Evolutionary conservation across 345 rosid genomes (phyloP), one percentile per base, ranked within the genome.

Genomic region (Gossypium anomalum): DNA sequence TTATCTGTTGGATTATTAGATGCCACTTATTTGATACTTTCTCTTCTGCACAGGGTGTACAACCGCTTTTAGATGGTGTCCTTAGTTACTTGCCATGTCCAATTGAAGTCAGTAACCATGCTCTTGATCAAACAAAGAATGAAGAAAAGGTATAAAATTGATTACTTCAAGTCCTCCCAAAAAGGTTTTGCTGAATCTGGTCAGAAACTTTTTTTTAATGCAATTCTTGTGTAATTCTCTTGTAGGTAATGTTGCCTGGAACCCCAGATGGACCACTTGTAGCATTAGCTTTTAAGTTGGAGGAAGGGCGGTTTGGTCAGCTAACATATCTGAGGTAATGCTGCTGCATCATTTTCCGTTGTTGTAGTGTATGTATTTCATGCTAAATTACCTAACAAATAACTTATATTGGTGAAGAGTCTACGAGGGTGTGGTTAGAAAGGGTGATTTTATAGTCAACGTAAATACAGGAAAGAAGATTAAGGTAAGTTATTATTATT

Each of bases 261-360:
- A 87, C 88, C 76, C 98, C 98, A 34, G 94, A 95, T 82, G 98
- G 98, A 80, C 97, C 97, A 57, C 93, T 95, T 25, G 99, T 95
- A 73, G 99, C 97, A 9, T 82, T 95, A 85, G 99, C 99, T 80
- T 95, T 95, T 80, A 95, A 95, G 86, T 77, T 95, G 77, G 99
- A 95, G 83, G 98, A 95, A 83, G 99, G 99, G 67, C 91, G 98
- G 70, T 93, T 91, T 79, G 97, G 98, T 74, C 98, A 95, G 82
- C 82, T 93, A 75, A 95, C 99, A 78, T 95, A 87, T 80, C 80
- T 95, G 48, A 90, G 99, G 99, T 89, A 73, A 52, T 63, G 68
- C 48, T 45, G 47, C 43, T 22, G 69, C 65, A 52, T 11, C 43
- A 47, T 75, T 72, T 75, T 76, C 44, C 3, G 7, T 76, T 23